These are phyloP conservation scores for Globisporangium megalacanthum DNA, from an alignment of 352 stramenopile species.

Conservation along the genomic window DNA sequence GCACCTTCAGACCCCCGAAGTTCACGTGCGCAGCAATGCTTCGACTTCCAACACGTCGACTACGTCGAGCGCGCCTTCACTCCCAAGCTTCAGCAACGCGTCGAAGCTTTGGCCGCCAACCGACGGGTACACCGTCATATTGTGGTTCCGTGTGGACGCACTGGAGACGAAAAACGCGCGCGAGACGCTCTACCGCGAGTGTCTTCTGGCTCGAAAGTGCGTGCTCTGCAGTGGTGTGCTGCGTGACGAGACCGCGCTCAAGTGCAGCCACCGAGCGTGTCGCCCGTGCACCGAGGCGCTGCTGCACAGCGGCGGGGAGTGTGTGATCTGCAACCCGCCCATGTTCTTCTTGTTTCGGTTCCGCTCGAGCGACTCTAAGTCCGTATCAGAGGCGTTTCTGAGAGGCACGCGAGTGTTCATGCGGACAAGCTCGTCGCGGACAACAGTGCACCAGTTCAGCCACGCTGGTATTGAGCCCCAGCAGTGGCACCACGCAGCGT, in stretches of 20 bases:
- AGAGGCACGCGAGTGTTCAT: constrained; percentile 63
- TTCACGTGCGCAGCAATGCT: constrained; percentile 25
- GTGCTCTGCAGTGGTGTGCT: constrained; percentile 43
- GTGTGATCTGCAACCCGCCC: constrained; percentile 64
- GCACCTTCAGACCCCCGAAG: constrained; percentile 61
- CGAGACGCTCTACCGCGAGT: constrained; percentile 55
- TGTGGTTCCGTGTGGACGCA: constrained; percentile 61
- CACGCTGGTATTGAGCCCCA: constrained; percentile 33
- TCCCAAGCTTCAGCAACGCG: constrained; percentile 30
- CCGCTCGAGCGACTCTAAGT: constrained; percentile 63
- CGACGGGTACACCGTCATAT: constrained; percentile 57
- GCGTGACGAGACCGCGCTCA: constrained; percentile 48
- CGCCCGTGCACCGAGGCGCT: constrained; percentile 52
- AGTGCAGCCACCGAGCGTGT: constrained; percentile 64
- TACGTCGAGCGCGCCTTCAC: constrained; percentile 15
- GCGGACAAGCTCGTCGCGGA: constrained; percentile 39
- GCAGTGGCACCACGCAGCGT: constrained; percentile 46
- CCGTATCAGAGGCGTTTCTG: constrained; percentile 59
- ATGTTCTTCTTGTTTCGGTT: constrained; percentile 72
- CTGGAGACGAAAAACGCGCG: constrained; percentile 55
- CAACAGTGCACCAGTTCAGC: constrained; percentile 49
- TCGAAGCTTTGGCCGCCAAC: constrained; percentile 53
- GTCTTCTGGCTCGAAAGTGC: constrained; percentile 50
- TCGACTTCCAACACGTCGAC: constrained; percentile 4
- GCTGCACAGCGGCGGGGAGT: constrained; percentile 48